A percentile compares a stretch with the other conserved stretches of the same genome.
Evolutionary conservation across 345 rosid genomes (phyloP).

Genomic region (Schrenkiella parvula): DNA sequence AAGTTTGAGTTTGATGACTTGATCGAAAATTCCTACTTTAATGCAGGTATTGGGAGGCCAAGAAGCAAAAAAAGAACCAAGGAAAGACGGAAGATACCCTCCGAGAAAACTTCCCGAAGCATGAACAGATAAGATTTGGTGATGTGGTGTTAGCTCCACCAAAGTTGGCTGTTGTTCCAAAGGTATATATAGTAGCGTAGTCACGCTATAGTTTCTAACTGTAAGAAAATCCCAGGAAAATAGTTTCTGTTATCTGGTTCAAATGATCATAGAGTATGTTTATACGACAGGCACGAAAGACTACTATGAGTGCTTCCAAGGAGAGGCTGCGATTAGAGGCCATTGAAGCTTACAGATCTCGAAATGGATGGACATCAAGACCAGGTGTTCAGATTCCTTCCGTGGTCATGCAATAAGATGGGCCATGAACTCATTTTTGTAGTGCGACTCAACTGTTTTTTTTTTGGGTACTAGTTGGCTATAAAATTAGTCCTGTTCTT

Average conservation of each 20-base stretch:
- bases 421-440: slow-evolving; percentile 12
- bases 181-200: slow-evolving; percentile 43
- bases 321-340: slow-evolving; percentile 76
- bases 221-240: background rate
- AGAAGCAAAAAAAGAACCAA: slow-evolving; percentile 59
- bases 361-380: slow-evolving; percentile 65
- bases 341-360: slow-evolving; percentile 69
- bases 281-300: slow-evolving; percentile 47
- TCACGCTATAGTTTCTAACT: background rate
- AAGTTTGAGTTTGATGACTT: background rate
- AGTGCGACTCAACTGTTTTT: background rate
- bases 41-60: slow-evolving; percentile 66
- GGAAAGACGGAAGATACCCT: slow-evolving; percentile 41
- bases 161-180: slow-evolving; percentile 55
- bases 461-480: background rate
- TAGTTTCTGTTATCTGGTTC: background rate
- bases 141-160: slow-evolving; percentile 90
- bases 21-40: background rate
- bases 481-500: background rate
- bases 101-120: slow-evolving; percentile 53
- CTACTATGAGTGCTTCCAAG: slow-evolving; percentile 46
- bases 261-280: slow-evolving; percentile 13
- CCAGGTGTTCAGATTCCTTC: slow-evolving; percentile 63
- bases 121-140: slow-evolving; percentile 70
- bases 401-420: slow-evolving; percentile 12